Evolutionary conservation across 331 rosid genomes (phyloP).

Genomic region (Telfairia occidentalis): DNA sequence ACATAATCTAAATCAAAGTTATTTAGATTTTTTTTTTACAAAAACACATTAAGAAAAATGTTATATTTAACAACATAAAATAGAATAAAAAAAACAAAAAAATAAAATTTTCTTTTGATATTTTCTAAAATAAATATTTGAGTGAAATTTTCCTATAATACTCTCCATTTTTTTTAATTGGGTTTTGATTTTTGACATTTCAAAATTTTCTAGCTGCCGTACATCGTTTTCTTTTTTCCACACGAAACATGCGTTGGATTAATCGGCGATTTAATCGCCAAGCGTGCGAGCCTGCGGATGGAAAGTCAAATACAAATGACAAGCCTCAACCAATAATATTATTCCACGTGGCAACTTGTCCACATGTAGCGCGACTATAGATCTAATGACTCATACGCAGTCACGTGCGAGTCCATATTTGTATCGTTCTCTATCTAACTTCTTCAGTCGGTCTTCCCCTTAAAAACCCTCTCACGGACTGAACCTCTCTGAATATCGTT

Average conservation of each 20-base stretch:
- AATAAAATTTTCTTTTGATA: too few relatives aligned
- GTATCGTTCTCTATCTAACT: slow-evolving; percentile 16
- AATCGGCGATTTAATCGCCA: slow-evolving; percentile 1
- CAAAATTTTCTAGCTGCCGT: background rate
- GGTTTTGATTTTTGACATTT: too few relatives aligned
- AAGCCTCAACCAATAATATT: slow-evolving; percentile 11
- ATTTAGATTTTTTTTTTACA: too few relatives aligned
- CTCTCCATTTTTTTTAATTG: too few relatives aligned
- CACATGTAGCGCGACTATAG: slow-evolving; percentile 9
- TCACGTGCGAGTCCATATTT: slow-evolving; percentile 39
- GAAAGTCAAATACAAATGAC: slow-evolving; percentile 25
- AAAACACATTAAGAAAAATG: too few relatives aligned
- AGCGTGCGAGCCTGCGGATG: background rate
- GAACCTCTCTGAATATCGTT: background rate
- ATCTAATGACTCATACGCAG: slow-evolving; percentile 6
- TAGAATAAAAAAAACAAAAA: too few relatives aligned
- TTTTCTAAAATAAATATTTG: too few relatives aligned
- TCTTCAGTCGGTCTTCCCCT: background rate
- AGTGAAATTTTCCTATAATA: too few relatives aligned
- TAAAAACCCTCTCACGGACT: background rate
- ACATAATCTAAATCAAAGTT: too few relatives aligned
- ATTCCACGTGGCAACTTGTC: slow-evolving; percentile 17
- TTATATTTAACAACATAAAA: too few relatives aligned
- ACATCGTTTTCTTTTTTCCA: background rate
- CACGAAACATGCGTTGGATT: background rate